Evolutionary conservation across 768 basidiomycete species (phyloP), one percentile per base, ranked within the genome.

Genomic region (Leccinum arenicola): DNA sequence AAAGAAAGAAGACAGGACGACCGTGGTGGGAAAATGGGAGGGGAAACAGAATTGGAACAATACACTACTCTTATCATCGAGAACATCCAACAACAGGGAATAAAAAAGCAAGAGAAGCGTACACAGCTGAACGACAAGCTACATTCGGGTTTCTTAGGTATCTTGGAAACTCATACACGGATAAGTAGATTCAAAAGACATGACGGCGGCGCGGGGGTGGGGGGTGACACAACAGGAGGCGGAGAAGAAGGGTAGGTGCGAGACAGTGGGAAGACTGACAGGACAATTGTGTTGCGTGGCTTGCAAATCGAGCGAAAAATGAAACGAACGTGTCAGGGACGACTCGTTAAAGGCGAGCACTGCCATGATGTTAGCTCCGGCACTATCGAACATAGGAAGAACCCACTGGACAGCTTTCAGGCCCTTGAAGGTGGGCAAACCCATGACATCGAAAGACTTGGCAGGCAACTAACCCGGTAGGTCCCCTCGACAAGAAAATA

Each of bases 71-170:
- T 62, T 55, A 9, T 29, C 35, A 57, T 7, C 11, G 3, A 54
- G 35, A 33, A n/a, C n/a, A 17, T 54, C 6, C 25, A 64, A 65
- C 61, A 67, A n/a, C 56, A 53, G 10, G 43, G 31, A 45, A 60
- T 48, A 66, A 23, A 19, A 50, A 60, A 58, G 35, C 58, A 56
- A 1, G 27, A 52, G 54, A 12, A 61, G 48, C 51, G 19, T 69
- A 66, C 64, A 67, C 56, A 61, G 10, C 56, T 27, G 29, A 58
- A 51, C 35, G 23, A 69, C 60, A 57, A 62, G 50, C 54, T 67
- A 69, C 65, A 70, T 52, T 69, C 31, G 23, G 17, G 11, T 52
- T 55, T 25, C 52, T 35, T 49, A 43, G 48, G 67, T 62, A 60
- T 62, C 58, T 62, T 56, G 58, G 11, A 35, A 35, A 23, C 54